Base-by-base conservation (phyloP, 2,329 filamentous ascomycete genomes). In the Apiospora arundinis region DNA sequence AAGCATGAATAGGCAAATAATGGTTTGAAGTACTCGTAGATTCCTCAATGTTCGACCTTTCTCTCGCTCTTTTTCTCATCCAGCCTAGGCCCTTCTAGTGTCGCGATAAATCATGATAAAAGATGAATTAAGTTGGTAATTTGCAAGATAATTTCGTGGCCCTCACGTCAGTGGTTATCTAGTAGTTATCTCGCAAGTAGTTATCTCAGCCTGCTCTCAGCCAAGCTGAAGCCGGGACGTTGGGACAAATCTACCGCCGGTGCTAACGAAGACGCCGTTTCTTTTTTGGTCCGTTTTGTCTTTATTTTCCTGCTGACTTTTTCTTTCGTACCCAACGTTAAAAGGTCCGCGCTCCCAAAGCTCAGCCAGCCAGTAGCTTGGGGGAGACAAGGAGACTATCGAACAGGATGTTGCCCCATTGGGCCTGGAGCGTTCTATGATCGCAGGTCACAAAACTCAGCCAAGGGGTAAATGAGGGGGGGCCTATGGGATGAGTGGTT, bases 381-480 rank as follows among this genome's bases (percentile, higher is more conserved):
- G 56, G 56, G 9, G 40, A n/a, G n/a, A n/a, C n/a, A n/a, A n/a
- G n/a, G n/a, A n/a, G n/a, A 28, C 56, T 63, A 63, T 63, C 56
- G 56, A 60, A 40, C 16, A n/a, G 21, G 21, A 45, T 45, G 18
- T 40, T 63, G 56, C 56, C 56, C 56, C 56, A 60, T 60, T 2
- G 28, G 28, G 52, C 6, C 52, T 60, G 52, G 52, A 60, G 28
- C 52, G 52, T 60, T 60, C 52, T 60, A 60, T 56, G 28, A 60
- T 60, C 28, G 52, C 21, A 37, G 52, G 52, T 21, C 8, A 25
- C 12, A 28, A 60, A 60, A 37, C 16, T n/a, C 56, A 63, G 21
- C 32, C 56, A 63, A 63, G 56, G 56, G 56, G 56, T 63, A 63
- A 63, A 63, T 63, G 56, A 63, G 56, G 56, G 56, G 56, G 49